Conservation (phyloP, 345 rosid genomes). For the Pugionium dolabratum region DNA sequence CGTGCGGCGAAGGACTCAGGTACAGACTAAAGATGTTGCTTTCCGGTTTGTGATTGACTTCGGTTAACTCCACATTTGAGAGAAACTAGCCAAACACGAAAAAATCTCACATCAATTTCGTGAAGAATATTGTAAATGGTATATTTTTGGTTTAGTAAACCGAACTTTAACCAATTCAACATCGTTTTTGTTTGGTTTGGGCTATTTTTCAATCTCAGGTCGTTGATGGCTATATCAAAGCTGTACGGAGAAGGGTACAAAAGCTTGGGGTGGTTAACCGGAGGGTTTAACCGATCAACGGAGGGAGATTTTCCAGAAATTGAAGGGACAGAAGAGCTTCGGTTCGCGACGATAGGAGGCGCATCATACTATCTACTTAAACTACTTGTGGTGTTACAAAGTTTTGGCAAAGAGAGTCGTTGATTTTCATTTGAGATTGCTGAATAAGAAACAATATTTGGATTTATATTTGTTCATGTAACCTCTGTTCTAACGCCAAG, state of each 20-base stretch:
- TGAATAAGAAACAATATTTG: background rate
- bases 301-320: constrained; percentile 58
- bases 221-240: constrained; percentile 64
- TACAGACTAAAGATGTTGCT: constrained; percentile 4
- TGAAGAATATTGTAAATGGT: background rate
- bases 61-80: constrained; percentile 4
- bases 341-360: constrained; percentile 86
- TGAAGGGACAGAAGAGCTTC: constrained; percentile 69
- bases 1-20: constrained; percentile 96
- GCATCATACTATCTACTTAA: constrained; percentile 64
- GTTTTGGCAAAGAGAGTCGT: constrained; percentile 42
- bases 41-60: constrained; percentile 12
- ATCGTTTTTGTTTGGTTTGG: background rate
- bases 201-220: constrained; percentile 42
- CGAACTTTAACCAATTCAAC: background rate
- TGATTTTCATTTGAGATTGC: constrained; percentile 2
- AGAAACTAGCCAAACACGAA: background rate
- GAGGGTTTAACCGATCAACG: constrained; percentile 71
- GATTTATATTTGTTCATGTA: background rate
- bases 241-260: constrained; percentile 57
- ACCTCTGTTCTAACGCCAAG: no score
- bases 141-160: background rate
- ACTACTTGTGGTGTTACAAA: constrained; percentile 55
- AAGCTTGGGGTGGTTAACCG: constrained; percentile 80
- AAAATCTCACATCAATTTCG: background rate